Percentiles rank a stretch among this genome's conserved stretches.
phyloP scores from a whole-genome alignment of 2,329 filamentous ascomycete genomes.

The Botrytis cinerea region DNA sequence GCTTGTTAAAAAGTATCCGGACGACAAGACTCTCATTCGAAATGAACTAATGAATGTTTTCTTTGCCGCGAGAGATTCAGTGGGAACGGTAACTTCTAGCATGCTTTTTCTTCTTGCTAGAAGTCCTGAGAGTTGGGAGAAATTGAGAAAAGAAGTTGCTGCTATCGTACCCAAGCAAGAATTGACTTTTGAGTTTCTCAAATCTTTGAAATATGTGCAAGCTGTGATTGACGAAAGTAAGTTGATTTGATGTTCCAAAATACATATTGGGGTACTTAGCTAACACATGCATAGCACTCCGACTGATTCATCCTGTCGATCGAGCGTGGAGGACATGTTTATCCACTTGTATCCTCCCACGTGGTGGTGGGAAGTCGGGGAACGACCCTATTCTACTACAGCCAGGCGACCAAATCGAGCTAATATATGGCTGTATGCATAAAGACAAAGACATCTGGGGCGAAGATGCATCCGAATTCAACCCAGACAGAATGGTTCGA shows the following conservation, averaged over 20 bases:
- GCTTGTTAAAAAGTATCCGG: slow-evolving; percentile 47
- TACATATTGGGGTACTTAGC: background rate
- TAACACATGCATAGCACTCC: slow-evolving; percentile 31
- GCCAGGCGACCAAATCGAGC: slow-evolving; percentile 29
- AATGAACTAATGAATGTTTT: slow-evolving; percentile 42
- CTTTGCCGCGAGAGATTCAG: too few relatives aligned
- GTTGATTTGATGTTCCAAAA: slow-evolving; percentile 25
- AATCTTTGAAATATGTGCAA: slow-evolving; percentile 54
- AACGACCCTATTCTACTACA: slow-evolving; percentile 36
- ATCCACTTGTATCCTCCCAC: slow-evolving; percentile 31
- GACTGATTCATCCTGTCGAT: slow-evolving; percentile 44
- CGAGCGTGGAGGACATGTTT: slow-evolving; percentile 16
- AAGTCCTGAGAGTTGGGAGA: slow-evolving; percentile 38
- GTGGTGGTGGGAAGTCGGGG: slow-evolving; percentile 38
- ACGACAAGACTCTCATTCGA: slow-evolving; percentile 45
- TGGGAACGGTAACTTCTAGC: too few relatives aligned
- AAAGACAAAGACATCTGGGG: slow-evolving; percentile 45
- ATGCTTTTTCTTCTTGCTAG: slow-evolving; percentile 39
- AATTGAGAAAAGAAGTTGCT: slow-evolving; percentile 36
- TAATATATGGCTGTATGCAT: slow-evolving; percentile 42
- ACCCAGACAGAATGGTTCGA: slow-evolving; percentile 46
- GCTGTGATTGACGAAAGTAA: slow-evolving; percentile 59
- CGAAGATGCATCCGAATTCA: slow-evolving; percentile 43
- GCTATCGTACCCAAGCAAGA: slow-evolving; percentile 39
- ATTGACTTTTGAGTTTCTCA: slow-evolving; percentile 52